Conservation (phyloP, 495 filamentous ascomycete genomes). For the Penicillium paxilli region DNA sequence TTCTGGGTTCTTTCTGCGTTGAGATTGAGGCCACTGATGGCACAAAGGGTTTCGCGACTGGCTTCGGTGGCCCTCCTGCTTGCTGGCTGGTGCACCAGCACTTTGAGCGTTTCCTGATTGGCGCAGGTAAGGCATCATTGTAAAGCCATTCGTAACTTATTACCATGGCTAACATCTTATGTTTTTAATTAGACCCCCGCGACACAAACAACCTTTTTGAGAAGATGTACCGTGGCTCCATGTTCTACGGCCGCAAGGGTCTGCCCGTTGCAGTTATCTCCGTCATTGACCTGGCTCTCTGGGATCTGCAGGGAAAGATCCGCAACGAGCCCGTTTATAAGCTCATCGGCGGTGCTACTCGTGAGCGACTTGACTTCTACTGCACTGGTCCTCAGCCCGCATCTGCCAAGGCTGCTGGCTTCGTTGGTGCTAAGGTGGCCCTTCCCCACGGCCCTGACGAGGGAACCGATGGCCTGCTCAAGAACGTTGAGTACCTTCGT, state of each 20-base stretch:
- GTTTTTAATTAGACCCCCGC: conserved; percentile 61
- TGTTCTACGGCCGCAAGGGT: conserved; percentile 95
- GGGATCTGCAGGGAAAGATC: conserved; percentile 89
- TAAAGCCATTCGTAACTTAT: background rate
- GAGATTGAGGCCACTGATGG: conserved; percentile 88
- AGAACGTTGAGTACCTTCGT: conserved; percentile 85
- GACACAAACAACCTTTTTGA: conserved; percentile 89
- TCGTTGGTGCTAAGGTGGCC: conserved; percentile 86
- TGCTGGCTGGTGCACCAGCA: conserved; percentile 92
- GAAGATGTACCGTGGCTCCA: conserved; percentile 91
- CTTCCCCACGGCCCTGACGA: conserved; percentile 87
- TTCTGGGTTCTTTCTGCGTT: conserved; percentile 90
- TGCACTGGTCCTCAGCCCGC: conserved; percentile 86
- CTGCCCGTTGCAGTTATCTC: conserved; percentile 88
- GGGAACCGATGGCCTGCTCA: conserved; percentile 73
- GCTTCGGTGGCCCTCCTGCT: conserved; percentile 88
- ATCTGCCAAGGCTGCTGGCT: conserved; percentile 77
- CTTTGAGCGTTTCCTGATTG: conserved; percentile 87
- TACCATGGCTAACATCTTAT: background rate
- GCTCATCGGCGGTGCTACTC: conserved; percentile 83
- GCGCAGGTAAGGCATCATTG: conserved; percentile 54
- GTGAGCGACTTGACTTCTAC: conserved; percentile 82
- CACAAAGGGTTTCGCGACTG: conserved; percentile 87
- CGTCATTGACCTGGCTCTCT: conserved; percentile 87
- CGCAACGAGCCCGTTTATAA: conserved; percentile 92